Evolutionary conservation across 2,329 filamentous ascomycete species (phyloP).

Genomic region (Diplodia sapinea): DNA sequence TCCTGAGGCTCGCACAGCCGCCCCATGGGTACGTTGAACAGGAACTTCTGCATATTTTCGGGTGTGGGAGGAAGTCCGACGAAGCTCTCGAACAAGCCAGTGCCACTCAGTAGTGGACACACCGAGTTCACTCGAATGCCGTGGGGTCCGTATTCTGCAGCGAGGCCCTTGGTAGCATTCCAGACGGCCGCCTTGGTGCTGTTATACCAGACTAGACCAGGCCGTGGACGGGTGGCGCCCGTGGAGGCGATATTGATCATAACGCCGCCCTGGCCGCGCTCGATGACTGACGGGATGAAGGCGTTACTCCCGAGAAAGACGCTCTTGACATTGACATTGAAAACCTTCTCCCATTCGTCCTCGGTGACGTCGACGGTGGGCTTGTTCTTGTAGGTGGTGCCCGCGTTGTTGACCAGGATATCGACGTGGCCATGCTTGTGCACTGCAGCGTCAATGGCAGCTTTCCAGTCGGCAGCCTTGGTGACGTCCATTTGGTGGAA

Average conservation of each 20-base stretch:
- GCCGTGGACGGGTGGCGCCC: conserved; percentile 65
- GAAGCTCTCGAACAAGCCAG: conserved; percentile 66
- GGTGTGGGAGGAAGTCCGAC: conserved; percentile 65
- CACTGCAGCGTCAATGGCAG: conserved; percentile 59
- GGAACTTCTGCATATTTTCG: conserved; percentile 58
- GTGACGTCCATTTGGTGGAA: conserved; percentile 60
- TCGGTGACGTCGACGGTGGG: conserved; percentile 68
- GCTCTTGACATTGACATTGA: conserved; percentile 72
- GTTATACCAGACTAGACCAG: conserved; percentile 72
- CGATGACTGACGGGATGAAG: conserved; percentile 65
- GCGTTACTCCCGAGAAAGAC: conserved; percentile 67
- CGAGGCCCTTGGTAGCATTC: conserved; percentile 69
- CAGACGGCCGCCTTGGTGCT: conserved; percentile 70
- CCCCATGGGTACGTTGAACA: conserved; percentile 64
- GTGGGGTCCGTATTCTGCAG: conserved; percentile 73
- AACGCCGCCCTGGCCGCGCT: conserved; percentile 61
- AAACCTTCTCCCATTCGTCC: conserved; percentile 69
- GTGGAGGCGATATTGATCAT: conserved; percentile 72
- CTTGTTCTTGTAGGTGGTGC: conserved; percentile 60
- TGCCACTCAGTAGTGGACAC: conserved; percentile 70
- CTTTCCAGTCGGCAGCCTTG: conserved; percentile 57
- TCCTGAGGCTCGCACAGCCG: conserved; percentile 66
- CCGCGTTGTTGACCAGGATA: conserved; percentile 67
- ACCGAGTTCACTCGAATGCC: conserved; percentile 76
- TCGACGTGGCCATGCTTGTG: conserved; percentile 62